These are phyloP conservation scores for Ettlia oleoabundans DNA, from an alignment of 139 green algal species.

Conservation along the genomic window DNA sequence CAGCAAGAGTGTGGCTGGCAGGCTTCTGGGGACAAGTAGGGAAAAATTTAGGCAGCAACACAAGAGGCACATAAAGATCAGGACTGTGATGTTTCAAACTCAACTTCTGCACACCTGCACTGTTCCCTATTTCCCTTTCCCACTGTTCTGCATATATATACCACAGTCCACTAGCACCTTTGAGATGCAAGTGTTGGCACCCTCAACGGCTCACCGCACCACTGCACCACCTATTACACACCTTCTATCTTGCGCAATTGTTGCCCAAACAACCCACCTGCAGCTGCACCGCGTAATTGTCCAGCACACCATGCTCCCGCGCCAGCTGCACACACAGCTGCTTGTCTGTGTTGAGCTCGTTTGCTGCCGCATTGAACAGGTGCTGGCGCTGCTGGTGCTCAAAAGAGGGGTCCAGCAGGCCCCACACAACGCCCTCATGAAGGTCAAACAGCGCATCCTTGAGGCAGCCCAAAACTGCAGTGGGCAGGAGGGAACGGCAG, in stretches of 20 bases:
- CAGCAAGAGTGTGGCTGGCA: slow-evolving; percentile 11
- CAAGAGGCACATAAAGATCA: too few species aligned
- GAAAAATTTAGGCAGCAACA: too few species aligned
- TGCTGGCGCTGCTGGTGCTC: slow-evolving; percentile 25
- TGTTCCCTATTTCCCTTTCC: too few species aligned
- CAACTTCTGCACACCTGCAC: not conserved
- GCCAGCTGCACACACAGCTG: slow-evolving; percentile 31
- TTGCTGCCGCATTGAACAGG: slow-evolving; percentile 23
- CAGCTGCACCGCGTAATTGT: not conserved
- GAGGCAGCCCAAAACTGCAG: slow-evolving; percentile 33
- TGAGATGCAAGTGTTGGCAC: too few species aligned
- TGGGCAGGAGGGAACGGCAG: too few species aligned
- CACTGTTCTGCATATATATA: too few species aligned
- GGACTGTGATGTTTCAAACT: too few species aligned
- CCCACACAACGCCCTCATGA: slow-evolving; percentile 23
- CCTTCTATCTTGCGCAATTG: not conserved
- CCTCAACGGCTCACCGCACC: too few species aligned
- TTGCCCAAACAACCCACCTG: slow-evolving; percentile 3
- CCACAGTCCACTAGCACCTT: too few species aligned
- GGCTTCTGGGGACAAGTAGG: too few species aligned
- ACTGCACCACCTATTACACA: too few species aligned
- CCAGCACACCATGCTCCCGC: slow-evolving; percentile 25
- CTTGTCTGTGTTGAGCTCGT: slow-evolving; percentile 39
- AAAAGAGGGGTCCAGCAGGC: slow-evolving; percentile 24
- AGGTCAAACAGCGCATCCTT: slow-evolving; percentile 38